phyloP scores from a whole-genome alignment of 192 early-diverging fungal species.

The Spizellomyces sp. region DNA sequence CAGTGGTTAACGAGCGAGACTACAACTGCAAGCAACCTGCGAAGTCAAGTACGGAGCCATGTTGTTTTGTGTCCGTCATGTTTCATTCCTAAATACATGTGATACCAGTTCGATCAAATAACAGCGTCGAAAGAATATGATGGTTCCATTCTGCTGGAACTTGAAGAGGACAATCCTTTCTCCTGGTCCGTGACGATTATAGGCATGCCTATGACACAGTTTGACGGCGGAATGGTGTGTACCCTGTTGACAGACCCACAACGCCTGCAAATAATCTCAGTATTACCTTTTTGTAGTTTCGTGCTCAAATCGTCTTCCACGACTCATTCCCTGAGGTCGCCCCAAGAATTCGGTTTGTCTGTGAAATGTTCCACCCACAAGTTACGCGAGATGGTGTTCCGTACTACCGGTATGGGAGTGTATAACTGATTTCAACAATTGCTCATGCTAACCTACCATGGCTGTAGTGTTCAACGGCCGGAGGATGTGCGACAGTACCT shows the following conservation, averaged over 20 bases:
- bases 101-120: constrained; percentile 58
- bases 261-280: neutral
- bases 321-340: constrained; percentile 55
- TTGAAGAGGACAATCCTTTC: constrained; percentile 60
- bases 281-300: constrained; percentile 38
- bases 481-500: constrained; percentile 59
- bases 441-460: neutral
- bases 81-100: neutral
- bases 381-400: constrained; percentile 61
- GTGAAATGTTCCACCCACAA: constrained; percentile 64
- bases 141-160: constrained; percentile 46
- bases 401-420: constrained; percentile 44
- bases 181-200: constrained; percentile 58
- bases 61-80: neutral
- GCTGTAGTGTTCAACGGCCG: constrained; percentile 37
- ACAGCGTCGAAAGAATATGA: constrained; percentile 50
- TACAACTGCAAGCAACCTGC: constrained; percentile 55
- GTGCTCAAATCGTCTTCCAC: constrained; percentile 56
- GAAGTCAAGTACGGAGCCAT: constrained; percentile 32
- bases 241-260: neutral
- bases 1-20: constrained; percentile 53
- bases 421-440: no score
- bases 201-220: constrained; percentile 50
- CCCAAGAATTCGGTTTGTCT: constrained; percentile 55
- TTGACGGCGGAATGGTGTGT: constrained; percentile 1